phyloP scores from a whole-genome alignment of 306 rosid species.

The Lathyrus oleraceus region DNA sequence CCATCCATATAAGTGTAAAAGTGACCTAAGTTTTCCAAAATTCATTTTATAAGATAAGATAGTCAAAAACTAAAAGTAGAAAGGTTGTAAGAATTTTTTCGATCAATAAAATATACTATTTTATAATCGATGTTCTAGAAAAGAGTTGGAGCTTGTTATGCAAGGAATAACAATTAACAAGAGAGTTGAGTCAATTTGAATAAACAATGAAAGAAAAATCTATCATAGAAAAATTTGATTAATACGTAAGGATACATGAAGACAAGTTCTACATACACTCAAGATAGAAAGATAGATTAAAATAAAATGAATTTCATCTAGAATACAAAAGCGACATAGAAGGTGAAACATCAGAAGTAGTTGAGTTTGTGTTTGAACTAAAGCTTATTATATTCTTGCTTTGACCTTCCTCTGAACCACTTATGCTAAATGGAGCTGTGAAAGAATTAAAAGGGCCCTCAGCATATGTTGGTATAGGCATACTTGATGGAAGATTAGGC shows the following conservation, averaged over 20 bases:
- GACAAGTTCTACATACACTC: not conserved
- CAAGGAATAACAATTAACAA: not conserved
- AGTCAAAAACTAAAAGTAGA: no score
- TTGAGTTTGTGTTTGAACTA: slow-evolving; percentile 20
- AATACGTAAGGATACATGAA: not conserved
- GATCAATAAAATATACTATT: no score
- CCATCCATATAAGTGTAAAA: not conserved
- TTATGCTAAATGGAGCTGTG: not conserved
- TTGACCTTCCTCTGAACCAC: not conserved
- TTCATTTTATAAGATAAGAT: not conserved
- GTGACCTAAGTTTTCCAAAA: not conserved
- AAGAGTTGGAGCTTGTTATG: not conserved
- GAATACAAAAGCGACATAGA: slow-evolving; percentile 27
- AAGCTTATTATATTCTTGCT: slow-evolving; percentile 8
- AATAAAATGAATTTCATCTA: not conserved
- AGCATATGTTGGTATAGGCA: slow-evolving; percentile 34
- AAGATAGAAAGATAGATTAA: slow-evolving; percentile 6
- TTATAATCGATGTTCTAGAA: no score
- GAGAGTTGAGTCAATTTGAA: not conserved
- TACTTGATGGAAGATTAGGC: slow-evolving; percentile 32
- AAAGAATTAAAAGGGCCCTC: not conserved
- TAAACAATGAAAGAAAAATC: not conserved
- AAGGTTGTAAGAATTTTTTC: no score
- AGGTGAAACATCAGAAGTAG: slow-evolving; percentile 31
- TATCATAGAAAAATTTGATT: not conserved